Evolutionary conservation across 1,284 basidiomycete genomes (phyloP), one percentile per base, ranked within the genome.

Genomic region (Rhodotorula glutinis): DNA sequence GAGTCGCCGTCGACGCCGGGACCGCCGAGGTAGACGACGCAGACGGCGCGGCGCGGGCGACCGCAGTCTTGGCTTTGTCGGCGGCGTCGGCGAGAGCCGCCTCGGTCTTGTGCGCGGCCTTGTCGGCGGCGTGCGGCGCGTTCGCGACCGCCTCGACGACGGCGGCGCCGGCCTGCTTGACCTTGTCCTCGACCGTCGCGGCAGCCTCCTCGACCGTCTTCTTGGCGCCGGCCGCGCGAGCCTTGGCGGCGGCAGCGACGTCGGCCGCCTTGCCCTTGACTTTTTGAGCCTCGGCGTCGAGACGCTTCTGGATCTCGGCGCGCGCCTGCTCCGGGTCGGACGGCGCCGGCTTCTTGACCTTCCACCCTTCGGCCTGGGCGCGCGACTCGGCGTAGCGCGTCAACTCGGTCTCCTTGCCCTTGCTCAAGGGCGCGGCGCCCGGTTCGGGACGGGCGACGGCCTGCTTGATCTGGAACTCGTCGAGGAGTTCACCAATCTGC

Each of bases 401-500:
- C 60, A 68, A 63, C 63, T 69, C 71, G 52, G 71, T 74, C 61
- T 73, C 73, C 64, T 76, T 76, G n/a, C 86, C 82, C 29, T 72
- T 64, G 62, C 71, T 71, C 56, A 73, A 61, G 30, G 65, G 60
- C 25, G 79, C 75, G 5, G 77, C 76, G 10, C 43, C 43, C 27
- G 55, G 55, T 21, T 51, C 49, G 41, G 66, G 63, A 27, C 62
- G 54, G 23, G 53, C 57, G 14, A 87, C 74, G 25, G 86, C 83
- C 69, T 84, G 79, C 29, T 85, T 75, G 52, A 75, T 60, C 30
- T 86, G 83, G 74, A 87, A 82, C 54, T 86, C 83, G 77, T 94
- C 90, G 11, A 88, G 88, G 76, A 86, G 90, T 68, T 92, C 87
- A 47, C 94, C 83, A 77, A 95, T 83, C 29, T 82, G 76, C 73